phyloP scores from a whole-genome alignment of 106 monocot genomes.

The Acorus gramineus region DNA sequence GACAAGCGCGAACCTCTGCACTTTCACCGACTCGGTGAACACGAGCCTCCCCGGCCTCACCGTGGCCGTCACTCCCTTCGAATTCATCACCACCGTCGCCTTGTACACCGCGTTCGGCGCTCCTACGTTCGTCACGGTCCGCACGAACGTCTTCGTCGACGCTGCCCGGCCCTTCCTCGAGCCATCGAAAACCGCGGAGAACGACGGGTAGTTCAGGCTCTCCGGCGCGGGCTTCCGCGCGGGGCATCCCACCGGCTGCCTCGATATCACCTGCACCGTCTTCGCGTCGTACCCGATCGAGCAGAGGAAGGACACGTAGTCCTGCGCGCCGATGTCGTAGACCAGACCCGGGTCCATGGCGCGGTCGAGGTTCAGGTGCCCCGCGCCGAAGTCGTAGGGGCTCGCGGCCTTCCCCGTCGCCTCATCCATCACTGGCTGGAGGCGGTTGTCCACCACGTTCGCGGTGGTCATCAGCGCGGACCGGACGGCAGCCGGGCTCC shows the following conservation, averaged over 20 bases:
- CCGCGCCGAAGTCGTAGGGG: conserved; percentile 68
- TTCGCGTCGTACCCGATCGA: conserved; percentile 56
- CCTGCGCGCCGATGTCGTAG: conserved; percentile 55
- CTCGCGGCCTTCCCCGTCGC: conserved; percentile 40
- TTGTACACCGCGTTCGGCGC: conserved; percentile 34
- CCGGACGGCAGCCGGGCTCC: conserved; percentile 80
- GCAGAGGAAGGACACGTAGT: conserved; percentile 82
- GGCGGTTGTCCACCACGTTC: conserved; percentile 42
- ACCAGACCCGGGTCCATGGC: conserved; percentile 91
- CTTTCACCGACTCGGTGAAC: conserved; percentile 36
- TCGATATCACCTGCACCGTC: conserved; percentile 69
- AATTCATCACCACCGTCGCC: conserved; percentile 37
- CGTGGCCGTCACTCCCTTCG: conserved; percentile 36
- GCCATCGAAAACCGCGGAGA: conserved; percentile 54
- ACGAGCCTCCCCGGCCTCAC: conserved; percentile 70
- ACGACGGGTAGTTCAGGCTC: conserved; percentile 85
- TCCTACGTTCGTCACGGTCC: conserved; percentile 79
- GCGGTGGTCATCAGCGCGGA: conserved; percentile 96
- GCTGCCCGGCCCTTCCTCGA: conserved; percentile 2
- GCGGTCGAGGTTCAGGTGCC: conserved; percentile 47
- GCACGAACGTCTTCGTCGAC: conserved; percentile 40
- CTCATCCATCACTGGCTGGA: conserved; percentile 58
- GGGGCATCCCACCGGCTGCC: conserved; percentile 52
- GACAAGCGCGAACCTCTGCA: conserved; percentile 44
- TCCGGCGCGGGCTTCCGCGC: conserved; percentile 26